Evolutionary conservation across 257 asterid genomes (phyloP), one percentile per base, ranked within the genome.

Genomic region (Petunia secreta): DNA sequence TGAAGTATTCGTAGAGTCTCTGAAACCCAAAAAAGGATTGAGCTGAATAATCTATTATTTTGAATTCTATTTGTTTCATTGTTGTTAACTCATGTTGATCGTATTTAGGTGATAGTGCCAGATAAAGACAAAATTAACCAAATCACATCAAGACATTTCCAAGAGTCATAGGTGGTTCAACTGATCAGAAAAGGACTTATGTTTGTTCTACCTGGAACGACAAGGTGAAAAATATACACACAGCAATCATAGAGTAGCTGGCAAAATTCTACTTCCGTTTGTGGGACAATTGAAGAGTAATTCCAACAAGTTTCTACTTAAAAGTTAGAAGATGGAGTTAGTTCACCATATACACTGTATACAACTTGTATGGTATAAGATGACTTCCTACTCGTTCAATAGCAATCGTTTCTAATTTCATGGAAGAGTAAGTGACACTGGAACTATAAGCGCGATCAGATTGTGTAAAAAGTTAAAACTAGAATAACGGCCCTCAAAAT

Each of bases 1-100:
- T 88, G 89, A 92, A 96, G 83, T 89, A 90, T 78, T 88, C 91
- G 58, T 80, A 75, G 58, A 96, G 97, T 83, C 88, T 89, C 99
- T 95, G 97, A 88, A 87, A 65, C 78, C 46, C 77, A 36, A 73
- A n/a, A 73, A 73, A 48, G 8, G 5, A 48, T 36, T 36, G 13
- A 50, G 11, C 46, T 50, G 36, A 50, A 73, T 25, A 25, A 25
- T 25, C 25, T 25, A 25, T 25, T 25, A 25, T 25, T 25, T 25
- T 25, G 25, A 25, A 25, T 25, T 25, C 25, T 25, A 25, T 25
- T 25, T 25, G 25, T 25, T 25, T 25, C 25, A 25, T 25, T 25
- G 25, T 0, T 25, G 25, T 25, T 25, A 25, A 25, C 25, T 25
- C 25, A 25, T 25, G 25, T 25, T 25, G 25, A 25, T 25, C 25